Percentiles rank a stretch among this genome's conserved stretches.
These are phyloP conservation scores for Penicilliopsis zonata DNA, from an alignment of 495 filamentous ascomycete species.

Conservation along the genomic window DNA sequence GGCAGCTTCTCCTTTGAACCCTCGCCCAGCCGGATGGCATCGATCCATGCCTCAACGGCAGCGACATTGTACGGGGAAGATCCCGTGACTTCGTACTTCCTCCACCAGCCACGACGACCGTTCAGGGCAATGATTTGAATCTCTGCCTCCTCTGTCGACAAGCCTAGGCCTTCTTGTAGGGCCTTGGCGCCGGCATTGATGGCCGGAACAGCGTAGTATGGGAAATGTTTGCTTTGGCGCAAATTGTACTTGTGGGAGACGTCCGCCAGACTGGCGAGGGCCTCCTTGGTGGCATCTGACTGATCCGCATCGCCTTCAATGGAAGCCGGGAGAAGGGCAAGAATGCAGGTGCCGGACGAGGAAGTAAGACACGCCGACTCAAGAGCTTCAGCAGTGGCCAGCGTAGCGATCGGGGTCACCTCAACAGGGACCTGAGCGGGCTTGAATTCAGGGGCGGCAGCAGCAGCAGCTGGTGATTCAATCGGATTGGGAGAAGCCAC, in stretches of 20 bases:
- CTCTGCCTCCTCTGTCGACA: constrained; percentile 34
- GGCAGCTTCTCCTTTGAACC: constrained; percentile 71
- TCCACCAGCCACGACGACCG: constrained; percentile 75
- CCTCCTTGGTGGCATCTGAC: constrained; percentile 32
- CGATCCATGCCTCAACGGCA: constrained; percentile 73
- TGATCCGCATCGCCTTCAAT: constrained; percentile 35
- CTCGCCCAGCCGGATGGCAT: constrained; percentile 77
- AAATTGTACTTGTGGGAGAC: constrained; percentile 61
- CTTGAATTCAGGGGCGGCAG: constrained; percentile 21
- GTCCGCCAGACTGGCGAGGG: constrained; percentile 55
- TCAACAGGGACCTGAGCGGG: constrained; percentile 32
- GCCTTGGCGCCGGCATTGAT: constrained; percentile 43
- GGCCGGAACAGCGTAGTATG: constrained; percentile 63
- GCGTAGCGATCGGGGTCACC: constrained; percentile 34
- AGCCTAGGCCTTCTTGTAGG: constrained; percentile 48
- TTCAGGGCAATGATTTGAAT: constrained; percentile 72
- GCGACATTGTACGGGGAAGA: constrained; percentile 39
- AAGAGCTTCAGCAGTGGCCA: constrained; percentile 45
- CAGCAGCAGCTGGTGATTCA: constrained; percentile 37
- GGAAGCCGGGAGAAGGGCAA: constrained; percentile 57
- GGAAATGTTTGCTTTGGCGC: constrained; percentile 59
- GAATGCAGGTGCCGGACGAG: constrained; percentile 75
- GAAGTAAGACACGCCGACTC: constrained; percentile 57
- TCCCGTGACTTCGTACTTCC: constrained; percentile 47
- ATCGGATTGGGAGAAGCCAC: constrained; percentile 63